Evolutionary conservation across 805 yeast species (phyloP), one percentile per base, ranked within the genome.

Genomic region (Cyberlindnera meyerae): DNA sequence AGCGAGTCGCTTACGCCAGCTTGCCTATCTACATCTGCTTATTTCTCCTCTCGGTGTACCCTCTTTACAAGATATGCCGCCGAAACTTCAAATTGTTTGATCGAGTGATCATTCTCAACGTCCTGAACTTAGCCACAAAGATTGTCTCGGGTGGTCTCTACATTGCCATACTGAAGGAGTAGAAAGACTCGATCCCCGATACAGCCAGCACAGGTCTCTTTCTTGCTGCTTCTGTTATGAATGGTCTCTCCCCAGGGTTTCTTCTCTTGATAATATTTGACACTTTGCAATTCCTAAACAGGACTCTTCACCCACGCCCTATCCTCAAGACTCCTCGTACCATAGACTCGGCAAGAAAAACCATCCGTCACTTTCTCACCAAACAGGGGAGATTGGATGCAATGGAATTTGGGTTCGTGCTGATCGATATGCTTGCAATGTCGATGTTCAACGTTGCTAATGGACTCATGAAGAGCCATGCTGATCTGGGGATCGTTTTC

Each of bases 161-260:
- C 6, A 9, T 37, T 13, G 16, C 29, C 20, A 11, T 33, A 6
- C 24, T 33, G 6, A 6, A n/a, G 9, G n/a, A 37, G n/a, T n/a
- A n/a, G n/a, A n/a, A n/a, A n/a, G n/a, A n/a, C n/a, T 18, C 5
- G 27, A n/a, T 13, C 26, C 15, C 20, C 24, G 17, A 13, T 31
- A 12, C 13, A 15, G 18, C 16, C 13, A 18, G 13, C 18, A 18
- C 14, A 11, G 32, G 33, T 11, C 12, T 37, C 18, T 24, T 27
- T 16, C 32, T 37, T 26, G 41, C 37, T 11, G 27, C 31, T 8
- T 11, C 34, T 12, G 41, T 33, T 4, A 24, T 37, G 6, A 28
- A 24, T 8, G 16, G 26, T 5, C 12, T 33, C 5, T 18, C 33
- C 4, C 37, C 34, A 9, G 37, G 37, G 14, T 26, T 32, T 16